phyloP scores from a whole-genome alignment of 2,329 filamentous ascomycete species.

The Aspergillus jensenii region DNA sequence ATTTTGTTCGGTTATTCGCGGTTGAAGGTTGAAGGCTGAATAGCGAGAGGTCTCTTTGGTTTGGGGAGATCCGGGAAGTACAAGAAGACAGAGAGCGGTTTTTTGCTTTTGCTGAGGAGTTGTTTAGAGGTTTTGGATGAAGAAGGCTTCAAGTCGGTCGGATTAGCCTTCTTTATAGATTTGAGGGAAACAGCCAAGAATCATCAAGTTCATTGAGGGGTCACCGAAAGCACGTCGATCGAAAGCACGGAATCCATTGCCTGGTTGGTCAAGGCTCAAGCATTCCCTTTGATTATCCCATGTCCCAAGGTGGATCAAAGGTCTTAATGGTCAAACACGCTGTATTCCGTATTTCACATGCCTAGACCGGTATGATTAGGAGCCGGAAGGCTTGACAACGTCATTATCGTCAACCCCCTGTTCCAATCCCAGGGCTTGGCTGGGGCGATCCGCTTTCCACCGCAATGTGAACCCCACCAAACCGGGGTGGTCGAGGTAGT shows the following conservation, averaged over 20 bases:
- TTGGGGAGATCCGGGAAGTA: not conserved
- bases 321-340: conserved; percentile 9
- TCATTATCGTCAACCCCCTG: conserved; percentile 28
- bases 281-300: not conserved
- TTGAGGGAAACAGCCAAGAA: conserved; percentile 16
- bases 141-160: conserved; percentile 9
- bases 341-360: conserved; percentile 26
- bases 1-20: conserved; percentile 22
- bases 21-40: not conserved
- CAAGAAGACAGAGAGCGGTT: not conserved
- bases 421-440: conserved; percentile 28
- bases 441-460: conserved; percentile 9
- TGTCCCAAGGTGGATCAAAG: conserved; percentile 5
- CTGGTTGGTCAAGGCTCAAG: conserved; percentile 8
- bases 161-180: conserved; percentile 31
- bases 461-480: conserved; percentile 12
- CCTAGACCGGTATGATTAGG: conserved; percentile 21
- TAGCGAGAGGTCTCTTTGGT: not conserved
- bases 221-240: conserved; percentile 28
- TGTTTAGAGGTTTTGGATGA: conserved; percentile 7
- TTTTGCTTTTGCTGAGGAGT: conserved; percentile 4
- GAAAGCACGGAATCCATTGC: conserved; percentile 19
- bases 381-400: conserved; percentile 25
- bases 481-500: not conserved
- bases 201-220: conserved; percentile 13